Evolutionary conservation across 1,284 basidiomycete genomes (phyloP).

Genomic region (Cryptococcus sp.): DNA sequence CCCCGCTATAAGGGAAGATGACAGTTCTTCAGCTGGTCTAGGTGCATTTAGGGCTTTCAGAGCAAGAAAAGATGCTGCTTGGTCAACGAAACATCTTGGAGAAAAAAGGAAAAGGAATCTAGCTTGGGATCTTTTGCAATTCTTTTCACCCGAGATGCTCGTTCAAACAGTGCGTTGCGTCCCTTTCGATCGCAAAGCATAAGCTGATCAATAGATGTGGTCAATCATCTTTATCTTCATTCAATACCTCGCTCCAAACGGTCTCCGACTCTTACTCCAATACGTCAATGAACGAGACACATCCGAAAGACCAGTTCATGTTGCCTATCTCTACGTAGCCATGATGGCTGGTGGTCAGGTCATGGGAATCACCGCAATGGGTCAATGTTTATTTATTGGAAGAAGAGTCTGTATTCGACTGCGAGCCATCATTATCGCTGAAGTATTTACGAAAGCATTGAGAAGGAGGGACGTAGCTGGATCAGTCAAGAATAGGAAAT

Average conservation of each 20-base stretch:
- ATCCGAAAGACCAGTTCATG: conserved; percentile 46
- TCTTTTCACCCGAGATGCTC: conserved; percentile 27
- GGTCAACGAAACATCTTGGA: conserved; percentile 20
- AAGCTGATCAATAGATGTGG: conserved; percentile 36
- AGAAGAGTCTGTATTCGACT: conserved; percentile 50
- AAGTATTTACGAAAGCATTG: conserved; percentile 56
- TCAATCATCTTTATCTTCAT: conserved; percentile 48
- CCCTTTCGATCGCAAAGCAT: not conserved
- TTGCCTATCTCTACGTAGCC: conserved; percentile 52
- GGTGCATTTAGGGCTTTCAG: conserved; percentile 46
- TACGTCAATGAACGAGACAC: conserved; percentile 46
- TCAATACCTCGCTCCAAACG: conserved; percentile 51
- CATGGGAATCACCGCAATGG: conserved; percentile 44
- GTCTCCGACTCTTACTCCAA: conserved; percentile 51
- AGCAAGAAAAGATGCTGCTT: conserved; percentile 18
- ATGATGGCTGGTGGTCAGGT: conserved; percentile 52
- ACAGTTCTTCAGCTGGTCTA: conserved; percentile 49
- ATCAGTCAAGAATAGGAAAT: conserved; percentile 25
- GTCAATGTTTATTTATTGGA: conserved; percentile 52
- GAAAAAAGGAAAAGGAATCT: conserved; percentile 38
- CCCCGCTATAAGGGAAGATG: conserved; percentile 53
- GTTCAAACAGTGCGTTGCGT: conserved; percentile 26
- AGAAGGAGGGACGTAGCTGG: conserved; percentile 51
- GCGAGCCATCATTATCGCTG: conserved; percentile 52
- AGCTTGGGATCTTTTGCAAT: conserved; percentile 33